phyloP scores from a whole-genome alignment of 129 eudicot species.

The Erigeron canadensis region DNA sequence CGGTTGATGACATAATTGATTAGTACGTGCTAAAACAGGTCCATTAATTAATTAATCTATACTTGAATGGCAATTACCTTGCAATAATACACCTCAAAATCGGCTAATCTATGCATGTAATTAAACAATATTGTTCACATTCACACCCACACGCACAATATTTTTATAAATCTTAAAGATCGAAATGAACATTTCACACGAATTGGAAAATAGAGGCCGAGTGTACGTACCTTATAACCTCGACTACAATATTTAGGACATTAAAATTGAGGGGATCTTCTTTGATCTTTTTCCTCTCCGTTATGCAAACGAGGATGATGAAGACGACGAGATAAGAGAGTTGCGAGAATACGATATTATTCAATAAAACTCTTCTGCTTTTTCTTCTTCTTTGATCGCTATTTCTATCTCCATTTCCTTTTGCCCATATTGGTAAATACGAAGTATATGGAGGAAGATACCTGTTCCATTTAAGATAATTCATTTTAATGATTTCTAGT shows the following conservation, averaged over 20 bases:
- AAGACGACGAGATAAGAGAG: conserved; percentile 62
- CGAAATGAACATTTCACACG: too few relatives aligned
- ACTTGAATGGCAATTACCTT: too few relatives aligned
- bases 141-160: too few relatives aligned
- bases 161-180: too few relatives aligned
- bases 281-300: conserved; percentile 59
- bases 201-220: too few relatives aligned
- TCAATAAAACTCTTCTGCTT: conserved; percentile 18
- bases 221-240: conserved; percentile 66
- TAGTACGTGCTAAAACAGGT: too few relatives aligned
- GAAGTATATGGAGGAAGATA: conserved; percentile 91
- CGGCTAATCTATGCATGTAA: too few relatives aligned
- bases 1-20: too few relatives aligned
- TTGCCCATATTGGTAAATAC: conserved; percentile 37
- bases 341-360: conserved; percentile 57
- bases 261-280: conserved; percentile 87
- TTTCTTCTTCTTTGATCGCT: conserved; percentile 35
- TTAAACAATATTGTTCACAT: too few relatives aligned
- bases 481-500: too few relatives aligned
- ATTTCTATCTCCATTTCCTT: conserved; percentile 9
- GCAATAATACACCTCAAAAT: too few relatives aligned
- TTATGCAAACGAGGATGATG: conserved; percentile 60
- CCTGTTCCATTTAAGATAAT: conserved; percentile 35
- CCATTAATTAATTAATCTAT: too few relatives aligned
- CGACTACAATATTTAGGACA: conserved; percentile 60